Conservation (phyloP, 73 alveolate species). For the Loxodes magnus region DNA sequence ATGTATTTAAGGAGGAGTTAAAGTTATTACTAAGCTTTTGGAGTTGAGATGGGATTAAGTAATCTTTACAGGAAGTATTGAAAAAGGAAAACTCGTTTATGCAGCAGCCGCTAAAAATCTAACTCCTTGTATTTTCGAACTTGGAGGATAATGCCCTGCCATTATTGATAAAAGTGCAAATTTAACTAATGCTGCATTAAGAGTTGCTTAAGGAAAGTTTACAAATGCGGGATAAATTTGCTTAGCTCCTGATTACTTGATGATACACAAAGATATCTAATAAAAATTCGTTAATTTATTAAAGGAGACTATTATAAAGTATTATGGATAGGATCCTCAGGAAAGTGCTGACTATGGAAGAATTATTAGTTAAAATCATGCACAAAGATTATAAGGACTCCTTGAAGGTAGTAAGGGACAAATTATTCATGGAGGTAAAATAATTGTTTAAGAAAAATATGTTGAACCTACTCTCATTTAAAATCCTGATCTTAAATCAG, state of each 20-base stretch:
- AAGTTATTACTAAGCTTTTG: slow-evolving; percentile 54
- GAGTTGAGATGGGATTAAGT: slow-evolving; percentile 61
- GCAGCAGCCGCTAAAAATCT: slow-evolving; percentile 75
- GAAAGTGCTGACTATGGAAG: slow-evolving; percentile 47
- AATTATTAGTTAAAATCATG: slow-evolving; percentile 54
- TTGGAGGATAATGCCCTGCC: slow-evolving; percentile 88
- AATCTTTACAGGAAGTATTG: slow-evolving; percentile 79
- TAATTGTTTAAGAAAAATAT: slow-evolving; percentile 9
- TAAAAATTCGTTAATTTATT: slow-evolving; percentile 45
- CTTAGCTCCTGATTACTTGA: slow-evolving; percentile 77
- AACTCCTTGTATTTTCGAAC: slow-evolving; percentile 74
- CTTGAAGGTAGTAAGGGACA: slow-evolving; percentile 53
- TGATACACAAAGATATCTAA: slow-evolving; percentile 46
- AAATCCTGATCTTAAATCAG: slow-evolving; percentile 20
- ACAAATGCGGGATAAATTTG: slow-evolving; percentile 79
- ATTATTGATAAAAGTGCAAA: slow-evolving; percentile 75
- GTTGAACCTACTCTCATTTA: slow-evolving; percentile 41
- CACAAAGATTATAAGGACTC: slow-evolving; percentile 53
- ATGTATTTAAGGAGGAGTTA: slow-evolving; percentile 62
- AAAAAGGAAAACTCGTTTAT: slow-evolving; percentile 77
- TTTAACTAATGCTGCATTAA: slow-evolving; percentile 60
- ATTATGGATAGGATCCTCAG: slow-evolving; percentile 62
- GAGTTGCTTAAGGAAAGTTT: slow-evolving; percentile 79
- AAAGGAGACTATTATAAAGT: slow-evolving; percentile 28
- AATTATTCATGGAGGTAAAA: slow-evolving; percentile 68